Base-by-base conservation (phyloP, 169 alveolate species). In the Cryptosporidium ryanae region DNA sequence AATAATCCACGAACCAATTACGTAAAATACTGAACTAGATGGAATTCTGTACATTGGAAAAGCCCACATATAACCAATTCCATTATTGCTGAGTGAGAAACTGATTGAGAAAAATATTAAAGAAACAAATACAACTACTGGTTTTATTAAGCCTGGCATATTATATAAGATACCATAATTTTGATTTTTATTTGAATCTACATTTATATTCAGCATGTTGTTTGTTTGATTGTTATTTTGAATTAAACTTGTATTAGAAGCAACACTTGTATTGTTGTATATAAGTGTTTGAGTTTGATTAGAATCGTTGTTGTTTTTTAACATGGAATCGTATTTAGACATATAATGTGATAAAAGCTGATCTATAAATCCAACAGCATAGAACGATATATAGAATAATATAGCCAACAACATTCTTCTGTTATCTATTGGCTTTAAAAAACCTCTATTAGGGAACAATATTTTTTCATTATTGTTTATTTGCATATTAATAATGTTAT, bases 11-110 rank as follows among this genome's bases (percentile, higher is more conserved):
- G 87, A 57, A 15, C 87, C 87, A 23, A 63, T 38, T 43, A 76
- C 71, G 38, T 76, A 76, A 18, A 76, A 32, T 6, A 76, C 18
- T 43, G 87, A 32, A 38, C 71, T 76, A 12, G 59, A 38, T 18
- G 87, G 71, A 25, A 38, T 48, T 48, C 71, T 55, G 29, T 76
- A 76, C 68, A 76, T 55, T 17, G 87, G 87, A 61, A 59, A 76
- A 23, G 87, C 68, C 87, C 87, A 76, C 71, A 76, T 57, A 76
- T 76, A 76, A 38, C 87, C 87, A n/a, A 76, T 76, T 21, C 71
- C 71, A 34, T 76, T 25, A 25, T 59, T 44, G 0, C 59, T 61
- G 13, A 76, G 25, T 15, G 76, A 59, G 44, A 76, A 76, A 25
- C 87, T 76, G 7, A 76, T 55, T 18, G 71, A 59, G 25, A 38